Conservation (phyloP, 345 rosid species). For the Abelmoschus esculentus region DNA sequence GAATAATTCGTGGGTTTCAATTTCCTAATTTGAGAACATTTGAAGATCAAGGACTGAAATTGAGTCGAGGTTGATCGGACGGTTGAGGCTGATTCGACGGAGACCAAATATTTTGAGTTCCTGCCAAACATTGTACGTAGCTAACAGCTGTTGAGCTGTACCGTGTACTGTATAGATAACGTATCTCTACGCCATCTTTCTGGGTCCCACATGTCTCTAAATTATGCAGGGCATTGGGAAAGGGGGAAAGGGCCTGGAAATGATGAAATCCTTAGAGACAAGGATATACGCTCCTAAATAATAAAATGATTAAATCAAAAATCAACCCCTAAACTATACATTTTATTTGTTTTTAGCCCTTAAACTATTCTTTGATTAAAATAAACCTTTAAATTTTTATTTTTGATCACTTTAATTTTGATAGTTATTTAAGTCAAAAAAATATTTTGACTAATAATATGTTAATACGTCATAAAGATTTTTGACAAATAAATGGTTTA, state of each 20-base stretch:
- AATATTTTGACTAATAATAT: too few species aligned
- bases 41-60: conserved; percentile 1
- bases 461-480: too few species aligned
- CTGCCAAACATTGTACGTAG: conserved; percentile 5
- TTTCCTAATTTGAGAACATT: background rate
- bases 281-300: too few species aligned
- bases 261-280: background rate
- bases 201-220: conserved; percentile 31
- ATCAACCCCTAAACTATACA: too few species aligned
- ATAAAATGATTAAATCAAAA: too few species aligned
- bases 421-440: too few species aligned
- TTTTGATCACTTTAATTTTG: too few species aligned
- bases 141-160: conserved; percentile 12
- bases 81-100: background rate
- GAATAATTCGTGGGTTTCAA: background rate
- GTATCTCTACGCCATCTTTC: conserved; percentile 38
- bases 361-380: too few species aligned
- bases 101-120: background rate
- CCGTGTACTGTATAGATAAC: conserved; percentile 18
- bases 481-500: too few species aligned
- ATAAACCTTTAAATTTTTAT: too few species aligned
- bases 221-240: conserved; percentile 13
- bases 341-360: too few species aligned
- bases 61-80: background rate
- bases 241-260: background rate